Conservation (phyloP, 2,329 filamentous ascomycete species). For the Coniella lustricola region DNA sequence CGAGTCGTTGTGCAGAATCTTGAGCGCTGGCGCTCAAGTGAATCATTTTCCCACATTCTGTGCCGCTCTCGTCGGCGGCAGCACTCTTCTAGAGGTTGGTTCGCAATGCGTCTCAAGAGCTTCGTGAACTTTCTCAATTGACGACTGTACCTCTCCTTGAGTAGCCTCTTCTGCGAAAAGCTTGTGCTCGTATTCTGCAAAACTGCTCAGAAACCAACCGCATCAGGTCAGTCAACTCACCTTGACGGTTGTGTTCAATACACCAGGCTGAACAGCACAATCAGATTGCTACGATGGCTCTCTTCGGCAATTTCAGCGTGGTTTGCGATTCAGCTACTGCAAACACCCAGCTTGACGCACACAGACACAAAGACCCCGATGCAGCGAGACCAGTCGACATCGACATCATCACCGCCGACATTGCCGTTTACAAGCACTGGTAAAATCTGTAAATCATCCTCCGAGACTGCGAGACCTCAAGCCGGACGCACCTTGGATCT, state of each 20-base stretch:
- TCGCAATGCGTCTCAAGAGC: not conserved
- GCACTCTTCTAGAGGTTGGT: conserved; percentile 53
- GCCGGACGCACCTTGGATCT: conserved; percentile 75
- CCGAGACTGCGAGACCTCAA: conserved; percentile 15
- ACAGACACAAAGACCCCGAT: conserved; percentile 32
- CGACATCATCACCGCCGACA: no score
- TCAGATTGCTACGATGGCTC: conserved; percentile 49
- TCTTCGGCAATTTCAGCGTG: conserved; percentile 53
- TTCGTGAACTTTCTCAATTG: not conserved
- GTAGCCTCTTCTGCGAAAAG: conserved; percentile 8
- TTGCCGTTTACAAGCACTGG: conserved; percentile 11
- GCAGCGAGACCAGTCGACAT: conserved; percentile 2
- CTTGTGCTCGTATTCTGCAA: not conserved
- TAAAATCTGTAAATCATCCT: not conserved
- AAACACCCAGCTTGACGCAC: conserved; percentile 28
- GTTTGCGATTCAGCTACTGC: conserved; percentile 49
- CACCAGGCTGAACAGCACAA: not conserved
- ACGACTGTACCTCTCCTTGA: not conserved
- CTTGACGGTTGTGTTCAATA: not conserved
- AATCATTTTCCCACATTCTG: conserved; percentile 58
- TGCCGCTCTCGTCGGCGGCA: conserved; percentile 52
- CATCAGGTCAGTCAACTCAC: conserved; percentile 25
- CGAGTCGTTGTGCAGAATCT: conserved; percentile 32
- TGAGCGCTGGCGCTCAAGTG: conserved; percentile 45
- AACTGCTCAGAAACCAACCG: not conserved